Evolutionary conservation across 306 rosid genomes (phyloP).

Genomic region (Castanopsis chinensis): DNA sequence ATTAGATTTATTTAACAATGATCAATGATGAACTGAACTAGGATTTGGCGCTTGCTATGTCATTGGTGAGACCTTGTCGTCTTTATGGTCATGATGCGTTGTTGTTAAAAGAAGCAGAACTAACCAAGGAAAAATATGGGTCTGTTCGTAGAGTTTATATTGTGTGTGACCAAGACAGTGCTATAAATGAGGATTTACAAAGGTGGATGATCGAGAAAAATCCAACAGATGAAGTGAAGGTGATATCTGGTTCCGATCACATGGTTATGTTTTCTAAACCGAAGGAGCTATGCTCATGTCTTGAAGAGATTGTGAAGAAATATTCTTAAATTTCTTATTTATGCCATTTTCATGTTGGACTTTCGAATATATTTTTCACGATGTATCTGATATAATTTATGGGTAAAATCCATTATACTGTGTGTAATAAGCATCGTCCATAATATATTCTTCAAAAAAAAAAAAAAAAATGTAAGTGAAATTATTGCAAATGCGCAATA

Average conservation of each 20-base stretch:
- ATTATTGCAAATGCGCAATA: no score
- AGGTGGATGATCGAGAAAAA: constrained; percentile 32
- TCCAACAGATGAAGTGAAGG: constrained; percentile 30
- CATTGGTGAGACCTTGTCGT: constrained; percentile 27
- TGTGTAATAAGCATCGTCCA: no score
- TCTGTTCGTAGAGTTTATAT: constrained; percentile 35
- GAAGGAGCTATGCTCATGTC: constrained; percentile 19
- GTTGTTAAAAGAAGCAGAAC: constrained; percentile 14
- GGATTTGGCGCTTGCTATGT: constrained; percentile 36
- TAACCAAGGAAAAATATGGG: constrained; percentile 33
- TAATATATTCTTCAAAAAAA: no score
- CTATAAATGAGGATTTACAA: constrained; percentile 14
- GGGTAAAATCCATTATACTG: no score
- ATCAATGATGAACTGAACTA: neutral
- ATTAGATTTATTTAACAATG: no score
- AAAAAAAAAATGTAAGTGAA: no score
- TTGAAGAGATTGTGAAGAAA: constrained; percentile 23
- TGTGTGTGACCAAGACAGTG: constrained; percentile 33
- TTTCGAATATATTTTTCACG: neutral
- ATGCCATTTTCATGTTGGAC: neutral
- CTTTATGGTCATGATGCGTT: neutral
- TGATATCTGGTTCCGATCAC: constrained; percentile 43
- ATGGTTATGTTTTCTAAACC: constrained; percentile 56
- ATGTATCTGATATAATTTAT: no score
- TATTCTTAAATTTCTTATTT: neutral